Conservation (phyloP, 345 rosid species). For the Turritis glabra region DNA sequence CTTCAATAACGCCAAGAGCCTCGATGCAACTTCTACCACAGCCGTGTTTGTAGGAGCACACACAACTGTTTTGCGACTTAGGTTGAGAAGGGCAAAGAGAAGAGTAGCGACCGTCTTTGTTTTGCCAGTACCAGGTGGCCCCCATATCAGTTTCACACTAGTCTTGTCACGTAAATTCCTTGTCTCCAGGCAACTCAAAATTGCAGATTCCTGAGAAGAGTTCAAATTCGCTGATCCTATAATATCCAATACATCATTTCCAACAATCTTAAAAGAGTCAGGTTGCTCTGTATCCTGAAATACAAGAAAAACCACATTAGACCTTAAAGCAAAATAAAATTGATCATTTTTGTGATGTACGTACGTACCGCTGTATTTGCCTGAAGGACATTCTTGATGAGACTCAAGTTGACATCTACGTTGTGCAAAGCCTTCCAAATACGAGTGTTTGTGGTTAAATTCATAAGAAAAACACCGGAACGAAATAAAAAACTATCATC, state of each 20-base stretch:
- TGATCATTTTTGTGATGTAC: not conserved
- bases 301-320: not conserved
- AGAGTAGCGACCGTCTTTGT: slow-evolving; percentile 45
- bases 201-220: slow-evolving; percentile 42
- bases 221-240: slow-evolving; percentile 42
- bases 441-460: slow-evolving; percentile 41
- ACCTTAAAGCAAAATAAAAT: not conserved
- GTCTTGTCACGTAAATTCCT: not conserved
- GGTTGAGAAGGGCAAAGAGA: slow-evolving; percentile 35
- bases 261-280: not conserved
- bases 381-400: slow-evolving; percentile 39
- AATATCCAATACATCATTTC: not conserved
- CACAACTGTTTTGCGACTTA: slow-evolving; percentile 41
- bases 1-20: slow-evolving; percentile 27
- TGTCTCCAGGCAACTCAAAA: slow-evolving; percentile 21
- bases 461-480: slow-evolving; percentile 40
- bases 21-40: slow-evolving; percentile 36
- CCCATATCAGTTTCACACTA: slow-evolving; percentile 47
- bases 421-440: slow-evolving; percentile 49
- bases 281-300: slow-evolving; percentile 28
- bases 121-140: slow-evolving; percentile 62
- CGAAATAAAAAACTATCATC: slow-evolving; percentile 4
- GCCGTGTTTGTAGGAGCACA: slow-evolving; percentile 56
- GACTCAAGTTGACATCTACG: slow-evolving; percentile 4
- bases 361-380: slow-evolving; percentile 32